Percentiles rank a stretch among this genome's conserved stretches.
These are phyloP conservation scores for Wakefieldia striispora DNA, from an alignment of 768 basidiomycete genomes.

Conservation along the genomic window DNA sequence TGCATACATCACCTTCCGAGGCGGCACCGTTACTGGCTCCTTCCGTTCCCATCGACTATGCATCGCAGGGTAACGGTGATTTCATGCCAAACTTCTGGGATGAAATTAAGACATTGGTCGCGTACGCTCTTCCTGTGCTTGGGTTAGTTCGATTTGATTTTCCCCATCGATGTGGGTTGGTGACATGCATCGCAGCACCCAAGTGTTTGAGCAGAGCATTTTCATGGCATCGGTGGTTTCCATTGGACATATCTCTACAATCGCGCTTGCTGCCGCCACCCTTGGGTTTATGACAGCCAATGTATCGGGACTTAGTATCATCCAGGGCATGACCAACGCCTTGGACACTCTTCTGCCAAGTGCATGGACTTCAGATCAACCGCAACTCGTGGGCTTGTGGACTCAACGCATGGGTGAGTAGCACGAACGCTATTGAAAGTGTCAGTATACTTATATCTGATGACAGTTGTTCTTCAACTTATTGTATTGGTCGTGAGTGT, in stretches of 20 bases:
- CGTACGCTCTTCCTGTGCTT: constrained; percentile 73
- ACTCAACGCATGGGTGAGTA: constrained; percentile 75
- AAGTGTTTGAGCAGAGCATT: constrained; percentile 83
- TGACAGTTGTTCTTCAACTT: constrained; percentile 17
- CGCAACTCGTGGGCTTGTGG: constrained; percentile 87
- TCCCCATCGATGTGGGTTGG: background rate
- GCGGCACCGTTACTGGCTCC: constrained; percentile 57
- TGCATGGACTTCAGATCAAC: constrained; percentile 89
- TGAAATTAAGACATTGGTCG: constrained; percentile 42
- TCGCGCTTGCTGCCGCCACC: constrained; percentile 80
- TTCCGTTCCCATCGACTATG: constrained; percentile 30
- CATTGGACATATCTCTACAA: constrained; percentile 89
- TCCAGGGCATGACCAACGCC: constrained; percentile 80
- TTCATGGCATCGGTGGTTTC: constrained; percentile 81
- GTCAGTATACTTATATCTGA: background rate
- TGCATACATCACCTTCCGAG: constrained; percentile 33
- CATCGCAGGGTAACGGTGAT: constrained; percentile 16
- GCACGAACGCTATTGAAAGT: background rate
- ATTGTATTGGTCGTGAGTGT: constrained; percentile 52
- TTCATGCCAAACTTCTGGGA: background rate
- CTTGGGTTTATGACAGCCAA: constrained; percentile 74
- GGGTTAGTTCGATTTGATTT: constrained; percentile 45
- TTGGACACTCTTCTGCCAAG: constrained; percentile 93
- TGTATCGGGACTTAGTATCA: constrained; percentile 55
- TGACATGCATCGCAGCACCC: constrained; percentile 42